Conservation (phyloP, 2,329 filamentous ascomycete genomes). For the Neurospora sp. region DNA sequence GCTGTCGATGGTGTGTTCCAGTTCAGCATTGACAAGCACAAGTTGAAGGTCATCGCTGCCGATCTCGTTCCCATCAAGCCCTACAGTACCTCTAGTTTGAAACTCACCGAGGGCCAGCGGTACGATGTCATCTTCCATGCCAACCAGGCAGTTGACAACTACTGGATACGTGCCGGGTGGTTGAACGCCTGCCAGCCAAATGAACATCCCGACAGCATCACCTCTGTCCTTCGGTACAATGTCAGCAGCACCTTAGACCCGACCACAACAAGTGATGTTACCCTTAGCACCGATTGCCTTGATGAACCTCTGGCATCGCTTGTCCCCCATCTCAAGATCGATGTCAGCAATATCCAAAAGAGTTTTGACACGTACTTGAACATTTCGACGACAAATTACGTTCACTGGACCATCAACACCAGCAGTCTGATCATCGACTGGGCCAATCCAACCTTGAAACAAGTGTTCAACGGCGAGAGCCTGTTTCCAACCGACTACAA, state of each 20-base stretch:
- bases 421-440: constrained; percentile 38
- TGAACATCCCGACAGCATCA: constrained; percentile 31
- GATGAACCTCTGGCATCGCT: constrained; percentile 26
- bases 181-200: constrained; percentile 32
- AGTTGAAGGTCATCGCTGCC: constrained; percentile 44
- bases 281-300: constrained; percentile 20
- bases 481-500: constrained; percentile 21
- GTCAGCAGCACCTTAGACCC: constrained; percentile 12
- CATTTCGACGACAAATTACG: constrained; percentile 26
- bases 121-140: constrained; percentile 38
- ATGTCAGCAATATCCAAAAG: constrained; percentile 24
- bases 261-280: constrained; percentile 6
- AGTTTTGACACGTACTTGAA: constrained; percentile 23
- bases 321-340: constrained; percentile 23
- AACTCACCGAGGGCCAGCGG: constrained; percentile 35
- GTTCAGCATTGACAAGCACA: constrained; percentile 48
- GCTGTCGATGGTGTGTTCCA: constrained; percentile 34
- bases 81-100: constrained; percentile 36
- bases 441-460: constrained; percentile 32
- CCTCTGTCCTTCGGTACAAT: constrained; percentile 38
- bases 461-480: constrained; percentile 19
- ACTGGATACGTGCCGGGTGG: constrained; percentile 39
- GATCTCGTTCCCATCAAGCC: constrained; percentile 51
- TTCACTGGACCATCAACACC: constrained; percentile 40
- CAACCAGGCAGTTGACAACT: constrained; percentile 25